Base-by-base conservation (phyloP, 257 asterid genomes). In the Mitragyna speciosa region DNA sequence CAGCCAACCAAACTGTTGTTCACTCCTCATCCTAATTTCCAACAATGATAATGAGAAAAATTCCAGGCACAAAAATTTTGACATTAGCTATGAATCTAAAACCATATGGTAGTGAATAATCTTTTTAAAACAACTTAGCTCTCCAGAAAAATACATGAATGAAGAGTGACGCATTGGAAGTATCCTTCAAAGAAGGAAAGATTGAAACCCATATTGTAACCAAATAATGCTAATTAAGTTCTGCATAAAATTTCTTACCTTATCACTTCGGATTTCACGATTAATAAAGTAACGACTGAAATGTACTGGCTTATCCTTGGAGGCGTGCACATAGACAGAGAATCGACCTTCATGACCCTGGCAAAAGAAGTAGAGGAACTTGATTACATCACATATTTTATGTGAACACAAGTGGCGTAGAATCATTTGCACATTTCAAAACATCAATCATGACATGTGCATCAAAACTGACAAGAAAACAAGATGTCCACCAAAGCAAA, bases 281-380 rank as follows among this genome's bases (percentile, higher is more conserved):
- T 96, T 88, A 85, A 92, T 48, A 84, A 96, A 96, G 88, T 90
- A 94, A 76, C 99, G 98, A 89, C 98, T 96, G 83, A 91, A 92
- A 94, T 96, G 99, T 83, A 96, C 85, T 61, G 97, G 99, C 85
- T 85, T 91, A 79, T 90, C 96, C 89, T 91, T 90, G 80, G 98
- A 96, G 12, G 98, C 99, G 79, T 96, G 99, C 80, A 96, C 99
- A 72, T 96, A 94, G 68, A 96, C 94, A 76, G 99, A 92, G 86
- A 96, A 96, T 85, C 88, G 94, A 56, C 96, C 97, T 94, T 96
- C 99, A 84, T 96, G 90, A 69, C 98, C 99, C 99, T 96, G 96
- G 58, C 36, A 75, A 49, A 76, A 84, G 19, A 56, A 56, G 2
- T 56, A 54, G 65, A 75, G 82, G 49, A 59, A 77, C 80, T 73